These are phyloP conservation scores for Eucalyptus camaldulensis DNA, from an alignment of 345 rosid genomes.

Conservation along the genomic window DNA sequence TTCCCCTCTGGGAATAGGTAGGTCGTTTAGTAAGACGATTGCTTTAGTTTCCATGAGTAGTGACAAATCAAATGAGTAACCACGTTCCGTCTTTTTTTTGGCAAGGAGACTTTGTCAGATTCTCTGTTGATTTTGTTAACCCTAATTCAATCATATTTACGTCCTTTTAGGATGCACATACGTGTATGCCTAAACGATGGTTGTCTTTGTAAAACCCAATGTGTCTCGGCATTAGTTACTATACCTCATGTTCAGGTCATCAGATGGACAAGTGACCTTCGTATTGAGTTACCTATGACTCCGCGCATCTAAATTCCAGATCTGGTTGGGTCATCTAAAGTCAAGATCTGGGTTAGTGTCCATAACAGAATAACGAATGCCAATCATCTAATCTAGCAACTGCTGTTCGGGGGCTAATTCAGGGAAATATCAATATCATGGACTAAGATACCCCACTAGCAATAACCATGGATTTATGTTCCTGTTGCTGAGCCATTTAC, in stretches of 20 bases:
- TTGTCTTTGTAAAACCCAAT: neutral
- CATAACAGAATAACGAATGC: neutral
- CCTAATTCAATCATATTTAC: neutral
- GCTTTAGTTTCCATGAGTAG: neutral
- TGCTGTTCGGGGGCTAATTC: neutral
- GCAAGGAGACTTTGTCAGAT: neutral
- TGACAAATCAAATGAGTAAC: neutral
- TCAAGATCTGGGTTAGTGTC: neutral
- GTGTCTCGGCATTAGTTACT: neutral
- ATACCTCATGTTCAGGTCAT: neutral
- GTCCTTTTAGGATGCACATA: neutral
- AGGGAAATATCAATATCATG: neutral
- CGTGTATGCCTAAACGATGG: neutral
- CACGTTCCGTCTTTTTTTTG: neutral
- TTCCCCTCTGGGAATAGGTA: constrained; percentile 60
- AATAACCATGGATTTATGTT: neutral
- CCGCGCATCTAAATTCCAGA: neutral
- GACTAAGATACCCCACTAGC: neutral
- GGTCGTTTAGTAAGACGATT: neutral
- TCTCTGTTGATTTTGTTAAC: neutral
- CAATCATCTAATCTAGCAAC: neutral
- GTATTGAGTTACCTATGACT: neutral
- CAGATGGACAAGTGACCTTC: neutral
- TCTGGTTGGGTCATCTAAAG: neutral
- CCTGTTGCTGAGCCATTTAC: neutral